phyloP scores from a whole-genome alignment of 2,329 filamentous ascomycete genomes.

The Exophiala spinifera region DNA sequence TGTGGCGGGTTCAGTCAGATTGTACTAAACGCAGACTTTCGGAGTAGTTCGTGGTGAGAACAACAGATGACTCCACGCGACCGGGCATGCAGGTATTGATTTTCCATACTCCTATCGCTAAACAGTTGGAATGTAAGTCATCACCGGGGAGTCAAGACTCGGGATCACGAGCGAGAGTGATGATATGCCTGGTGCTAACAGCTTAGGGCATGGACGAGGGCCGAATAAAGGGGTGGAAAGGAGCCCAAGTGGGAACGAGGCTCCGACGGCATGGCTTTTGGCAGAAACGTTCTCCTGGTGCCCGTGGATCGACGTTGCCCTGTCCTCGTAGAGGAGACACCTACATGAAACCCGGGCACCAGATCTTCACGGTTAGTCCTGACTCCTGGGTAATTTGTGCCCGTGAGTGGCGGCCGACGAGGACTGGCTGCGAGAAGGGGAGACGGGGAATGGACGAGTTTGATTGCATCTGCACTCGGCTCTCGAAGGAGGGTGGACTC shows the following conservation, averaged over 20 bases:
- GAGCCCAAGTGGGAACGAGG: conserved; percentile 13
- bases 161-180: neutral
- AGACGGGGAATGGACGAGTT: conserved; percentile 15
- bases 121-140: neutral
- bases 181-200: neutral
- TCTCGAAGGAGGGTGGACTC: conserved; percentile 8
- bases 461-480: conserved; percentile 20
- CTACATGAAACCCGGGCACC: conserved; percentile 14
- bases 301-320: neutral
- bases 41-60: neutral
- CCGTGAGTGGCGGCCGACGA: conserved; percentile 10
- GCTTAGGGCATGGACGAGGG: neutral
- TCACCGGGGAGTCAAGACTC: neutral
- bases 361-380: conserved; percentile 10
- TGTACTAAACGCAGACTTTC: neutral
- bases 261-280: conserved; percentile 14
- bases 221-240: neutral
- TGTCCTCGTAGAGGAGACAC: conserved; percentile 6
- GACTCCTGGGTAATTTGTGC: neutral
- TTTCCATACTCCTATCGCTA: neutral
- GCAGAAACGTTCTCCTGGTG: conserved; percentile 2
- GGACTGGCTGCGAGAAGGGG: conserved; percentile 2
- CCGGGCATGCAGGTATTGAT: neutral
- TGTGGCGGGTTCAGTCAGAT: too few species aligned
- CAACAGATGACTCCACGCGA: neutral